These are phyloP conservation scores for Nakazawaea siamensis DNA, from an alignment of 805 yeast genomes.

Conservation along the genomic window DNA sequence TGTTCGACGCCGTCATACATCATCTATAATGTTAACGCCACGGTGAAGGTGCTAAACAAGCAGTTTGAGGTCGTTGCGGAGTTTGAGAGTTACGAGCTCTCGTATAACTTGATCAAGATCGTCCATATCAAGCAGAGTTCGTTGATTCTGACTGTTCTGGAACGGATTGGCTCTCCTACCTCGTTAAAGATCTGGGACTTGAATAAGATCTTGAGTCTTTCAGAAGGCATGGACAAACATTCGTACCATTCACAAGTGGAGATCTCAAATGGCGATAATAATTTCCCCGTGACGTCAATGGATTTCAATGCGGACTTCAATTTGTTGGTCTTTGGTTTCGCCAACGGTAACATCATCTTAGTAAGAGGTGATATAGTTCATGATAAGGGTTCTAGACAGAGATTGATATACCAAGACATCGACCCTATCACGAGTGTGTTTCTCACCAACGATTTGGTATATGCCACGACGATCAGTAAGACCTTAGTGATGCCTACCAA, in stretches of 20 bases:
- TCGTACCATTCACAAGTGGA: conserved; percentile 52
- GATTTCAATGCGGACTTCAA: conserved; percentile 46
- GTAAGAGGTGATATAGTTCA: conserved; percentile 82
- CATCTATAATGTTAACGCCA: conserved; percentile 49
- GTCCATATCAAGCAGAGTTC: conserved; percentile 37
- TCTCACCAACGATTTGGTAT: conserved; percentile 49
- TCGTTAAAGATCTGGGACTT: conserved; percentile 69
- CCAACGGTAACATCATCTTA: conserved; percentile 75
- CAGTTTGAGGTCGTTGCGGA: conserved; percentile 36
- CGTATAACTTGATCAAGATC: conserved; percentile 55
- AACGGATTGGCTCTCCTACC: conserved; percentile 62
- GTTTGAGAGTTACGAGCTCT: conserved; percentile 59
- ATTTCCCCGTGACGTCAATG: conserved; percentile 70
- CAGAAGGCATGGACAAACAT: conserved; percentile 17
- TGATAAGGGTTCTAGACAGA: conserved; percentile 86
- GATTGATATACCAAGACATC: conserved; percentile 62
- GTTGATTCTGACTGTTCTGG: conserved; percentile 65
- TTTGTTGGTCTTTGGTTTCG: conserved; percentile 68
- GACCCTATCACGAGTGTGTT: conserved; percentile 80
- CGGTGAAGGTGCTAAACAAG: conserved; percentile 47
- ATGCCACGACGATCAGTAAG: conserved; percentile 67
- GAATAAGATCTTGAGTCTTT: conserved; percentile 31
- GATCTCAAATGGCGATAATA: conserved; percentile 65
- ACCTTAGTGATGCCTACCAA: conserved; percentile 66
- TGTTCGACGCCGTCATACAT: conserved; percentile 48